Evolutionary conservation across 2,329 filamentous ascomycete genomes (phyloP).

Genomic region (Diaporthe citri): DNA sequence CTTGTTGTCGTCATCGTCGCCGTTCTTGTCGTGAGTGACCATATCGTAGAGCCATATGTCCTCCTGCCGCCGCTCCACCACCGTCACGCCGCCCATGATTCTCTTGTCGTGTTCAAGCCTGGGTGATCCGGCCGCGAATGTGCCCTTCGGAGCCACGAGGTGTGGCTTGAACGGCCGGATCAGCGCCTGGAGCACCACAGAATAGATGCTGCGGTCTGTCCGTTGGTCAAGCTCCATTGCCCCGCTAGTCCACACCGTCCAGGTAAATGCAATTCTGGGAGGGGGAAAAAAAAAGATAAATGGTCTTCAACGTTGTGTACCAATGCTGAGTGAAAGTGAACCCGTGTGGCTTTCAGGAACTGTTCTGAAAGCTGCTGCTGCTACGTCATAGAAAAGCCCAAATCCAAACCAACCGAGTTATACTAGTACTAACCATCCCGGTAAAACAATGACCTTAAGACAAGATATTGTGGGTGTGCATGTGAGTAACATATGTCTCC

Average conservation of each 20-base stretch:
- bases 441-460: background rate
- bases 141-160: constrained; percentile 1
- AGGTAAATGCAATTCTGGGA: background rate
- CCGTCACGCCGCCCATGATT: background rate
- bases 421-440: background rate
- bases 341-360: background rate
- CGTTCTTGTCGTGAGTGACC: background rate
- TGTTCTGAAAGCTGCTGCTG: background rate
- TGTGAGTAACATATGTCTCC: background rate
- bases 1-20: too few relatives aligned
- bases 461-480: background rate
- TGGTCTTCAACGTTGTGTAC: background rate
- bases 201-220: background rate
- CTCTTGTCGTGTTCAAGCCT: background rate
- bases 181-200: background rate
- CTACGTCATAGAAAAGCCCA: constrained; percentile 5
- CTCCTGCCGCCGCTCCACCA: background rate
- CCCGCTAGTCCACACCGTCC: background rate
- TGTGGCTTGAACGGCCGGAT: constrained; percentile 6
- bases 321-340: background rate
- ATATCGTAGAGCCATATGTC: constrained; percentile 3
- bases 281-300: background rate
- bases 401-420: background rate
- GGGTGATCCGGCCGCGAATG: background rate
- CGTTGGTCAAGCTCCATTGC: constrained; percentile 7